Percentiles rank a stretch among this genome's conserved stretches.
Conservation (phyloP, 2,329 filamentous ascomycete genomes). For the Aspergillus texensis region DNA sequence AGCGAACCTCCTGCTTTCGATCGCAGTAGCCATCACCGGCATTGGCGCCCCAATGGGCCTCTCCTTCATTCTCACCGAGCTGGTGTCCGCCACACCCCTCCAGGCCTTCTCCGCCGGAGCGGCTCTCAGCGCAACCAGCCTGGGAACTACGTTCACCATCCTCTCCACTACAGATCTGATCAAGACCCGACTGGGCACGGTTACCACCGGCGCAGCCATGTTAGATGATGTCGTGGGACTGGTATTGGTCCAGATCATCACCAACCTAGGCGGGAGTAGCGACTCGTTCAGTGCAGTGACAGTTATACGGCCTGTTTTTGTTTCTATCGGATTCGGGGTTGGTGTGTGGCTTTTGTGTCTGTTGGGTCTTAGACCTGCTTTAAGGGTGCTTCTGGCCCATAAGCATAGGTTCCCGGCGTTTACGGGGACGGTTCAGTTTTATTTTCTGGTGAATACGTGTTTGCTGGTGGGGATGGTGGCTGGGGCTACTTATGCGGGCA, state of each 20-base stretch:
- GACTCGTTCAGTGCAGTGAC: slow-evolving; percentile 41
- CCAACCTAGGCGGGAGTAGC: slow-evolving; percentile 57
- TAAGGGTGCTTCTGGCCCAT: slow-evolving; percentile 10
- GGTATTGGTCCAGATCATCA: slow-evolving; percentile 76
- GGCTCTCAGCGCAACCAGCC: slow-evolving; percentile 71
- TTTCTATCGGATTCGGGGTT: slow-evolving; percentile 45
- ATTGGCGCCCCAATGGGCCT: slow-evolving; percentile 66
- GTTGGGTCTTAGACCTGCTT: slow-evolving; percentile 18
- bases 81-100: slow-evolving; percentile 54
- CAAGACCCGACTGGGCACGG: slow-evolving; percentile 59
- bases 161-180: slow-evolving; percentile 62
- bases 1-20: slow-evolving; percentile 63
- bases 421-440: slow-evolving; percentile 23
- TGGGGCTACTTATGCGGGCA: slow-evolving; percentile 57
- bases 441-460: slow-evolving; percentile 47
- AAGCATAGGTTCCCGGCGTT: slow-evolving; percentile 14
- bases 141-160: slow-evolving; percentile 71
- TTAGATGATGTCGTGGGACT: slow-evolving; percentile 79
- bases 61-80: slow-evolving; percentile 61
- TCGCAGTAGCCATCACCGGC: slow-evolving; percentile 66
- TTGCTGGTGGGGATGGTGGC: slow-evolving; percentile 52
- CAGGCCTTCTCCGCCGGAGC: slow-evolving; percentile 75
- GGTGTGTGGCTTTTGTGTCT: slow-evolving; percentile 32
- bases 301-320: slow-evolving; percentile 55
- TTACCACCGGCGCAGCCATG: slow-evolving; percentile 74